These are phyloP conservation scores for Fonsecaea nubica DNA, from an alignment of 2,329 filamentous ascomycete genomes.

Conservation along the genomic window DNA sequence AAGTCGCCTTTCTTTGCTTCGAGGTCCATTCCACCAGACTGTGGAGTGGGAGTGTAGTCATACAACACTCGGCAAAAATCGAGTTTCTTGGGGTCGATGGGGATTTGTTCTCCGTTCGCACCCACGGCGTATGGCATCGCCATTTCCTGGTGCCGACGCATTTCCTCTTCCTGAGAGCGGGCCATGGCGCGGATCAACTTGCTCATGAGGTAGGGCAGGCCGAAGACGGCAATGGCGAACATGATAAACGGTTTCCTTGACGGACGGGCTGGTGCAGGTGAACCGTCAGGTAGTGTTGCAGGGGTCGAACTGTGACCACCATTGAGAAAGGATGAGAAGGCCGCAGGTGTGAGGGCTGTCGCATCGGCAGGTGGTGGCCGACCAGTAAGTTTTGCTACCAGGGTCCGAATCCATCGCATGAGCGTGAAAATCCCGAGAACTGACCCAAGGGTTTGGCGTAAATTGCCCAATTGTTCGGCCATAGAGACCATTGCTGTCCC, in stretches of 20 bases:
- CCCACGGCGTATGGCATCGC: conserved; percentile 54
- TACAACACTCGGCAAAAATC: conserved; percentile 96
- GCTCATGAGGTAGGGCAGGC: conserved; percentile 94
- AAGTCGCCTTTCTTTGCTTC: conserved; percentile 94
- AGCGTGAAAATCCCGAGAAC: conserved; percentile 94
- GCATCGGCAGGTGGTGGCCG: conserved; percentile 87
- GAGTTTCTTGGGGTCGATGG: conserved; percentile 85
- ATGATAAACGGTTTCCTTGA: conserved; percentile 96
- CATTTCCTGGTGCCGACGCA: conserved; percentile 56
- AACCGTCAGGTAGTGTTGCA: conserved; percentile 67
- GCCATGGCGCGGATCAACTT: conserved; percentile 90
- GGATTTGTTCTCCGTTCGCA: conserved; percentile 48
- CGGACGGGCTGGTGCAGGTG: conserved; percentile 70
- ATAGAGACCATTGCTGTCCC: conserved; percentile 90
- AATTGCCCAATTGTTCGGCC: conserved; percentile 92
- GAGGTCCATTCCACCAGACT: conserved; percentile 76
- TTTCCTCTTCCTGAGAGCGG: conserved; percentile 81
- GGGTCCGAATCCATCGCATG: conserved; percentile 90
- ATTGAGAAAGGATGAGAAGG: conserved; percentile 88
- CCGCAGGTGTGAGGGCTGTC: conserved; percentile 82
- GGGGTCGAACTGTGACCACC: conserved; percentile 54
- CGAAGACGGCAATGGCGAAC: conserved; percentile 93
- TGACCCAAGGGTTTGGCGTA: conserved; percentile 90
- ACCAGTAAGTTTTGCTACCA: conserved; percentile 90
- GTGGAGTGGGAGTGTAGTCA: conserved; percentile 84